These are phyloP conservation scores for Trichoderma sp. DNA, from an alignment of 2,329 filamentous ascomycete genomes.

Conservation along the genomic window DNA sequence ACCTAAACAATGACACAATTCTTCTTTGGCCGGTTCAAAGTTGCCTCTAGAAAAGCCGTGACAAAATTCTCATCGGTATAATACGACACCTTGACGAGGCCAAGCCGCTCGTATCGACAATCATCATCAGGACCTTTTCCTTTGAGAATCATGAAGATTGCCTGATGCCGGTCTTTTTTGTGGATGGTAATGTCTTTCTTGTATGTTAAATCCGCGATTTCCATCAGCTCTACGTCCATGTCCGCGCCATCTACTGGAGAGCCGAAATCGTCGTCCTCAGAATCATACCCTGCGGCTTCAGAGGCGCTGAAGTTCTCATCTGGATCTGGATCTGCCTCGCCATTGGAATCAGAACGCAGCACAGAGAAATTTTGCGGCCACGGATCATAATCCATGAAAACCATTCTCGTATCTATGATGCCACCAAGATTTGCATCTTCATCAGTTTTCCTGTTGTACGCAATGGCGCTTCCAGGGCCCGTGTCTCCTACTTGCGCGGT, in stretches of 20 bases:
- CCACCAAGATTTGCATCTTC: not conserved
- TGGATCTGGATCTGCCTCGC: fast-evolving
- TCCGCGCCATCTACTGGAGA: not conserved
- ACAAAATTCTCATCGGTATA: not conserved
- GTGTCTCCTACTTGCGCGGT: not conserved
- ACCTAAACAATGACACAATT: not conserved
- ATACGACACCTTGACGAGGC: not conserved
- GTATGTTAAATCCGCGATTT: not conserved
- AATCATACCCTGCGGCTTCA: not conserved
- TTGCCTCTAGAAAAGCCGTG: not conserved
- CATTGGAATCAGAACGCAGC: not conserved
- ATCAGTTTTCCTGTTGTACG: not conserved
- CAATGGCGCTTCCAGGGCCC: not conserved
- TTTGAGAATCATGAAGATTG: not conserved
- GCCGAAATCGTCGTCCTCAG: not conserved
- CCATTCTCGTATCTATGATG: not conserved
- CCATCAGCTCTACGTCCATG: not conserved
- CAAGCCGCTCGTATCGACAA: not conserved
- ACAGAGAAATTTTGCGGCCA: not conserved
- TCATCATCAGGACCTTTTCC: not conserved
- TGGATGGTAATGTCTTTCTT: not conserved
- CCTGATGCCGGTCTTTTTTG: not conserved
- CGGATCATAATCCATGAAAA: not conserved
- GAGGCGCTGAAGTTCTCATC: not conserved
- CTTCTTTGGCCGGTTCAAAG: not conserved